Evolutionary conservation across 495 filamentous ascomycete species (phyloP).

Genomic region (Aspergillus steynii): DNA sequence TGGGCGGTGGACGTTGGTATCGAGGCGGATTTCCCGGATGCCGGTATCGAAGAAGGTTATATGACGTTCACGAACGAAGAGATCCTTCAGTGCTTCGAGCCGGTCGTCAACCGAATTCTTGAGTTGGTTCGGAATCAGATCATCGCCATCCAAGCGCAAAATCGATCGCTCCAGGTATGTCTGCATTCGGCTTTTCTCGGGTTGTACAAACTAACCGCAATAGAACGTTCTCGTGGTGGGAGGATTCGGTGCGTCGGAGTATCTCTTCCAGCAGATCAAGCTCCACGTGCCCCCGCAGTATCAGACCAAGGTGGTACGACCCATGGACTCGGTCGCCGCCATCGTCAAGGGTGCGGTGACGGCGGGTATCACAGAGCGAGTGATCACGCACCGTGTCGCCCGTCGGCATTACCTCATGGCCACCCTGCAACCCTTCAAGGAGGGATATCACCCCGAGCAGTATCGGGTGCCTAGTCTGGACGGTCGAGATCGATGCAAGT

Average conservation of each 20-base stretch:
- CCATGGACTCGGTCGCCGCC: constrained; percentile 80
- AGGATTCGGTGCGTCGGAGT: constrained; percentile 79
- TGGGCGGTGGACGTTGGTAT: constrained; percentile 84
- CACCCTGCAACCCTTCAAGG: constrained; percentile 97
- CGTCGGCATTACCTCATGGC: constrained; percentile 99
- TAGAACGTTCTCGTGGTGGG: constrained; percentile 77
- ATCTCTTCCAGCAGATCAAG: constrained; percentile 82
- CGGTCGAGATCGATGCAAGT: constrained; percentile 98
- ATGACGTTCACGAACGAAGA: constrained; percentile 85
- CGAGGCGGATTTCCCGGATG: constrained; percentile 77
- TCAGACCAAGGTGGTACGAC: constrained; percentile 77
- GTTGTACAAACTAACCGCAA: constrained; percentile 21
- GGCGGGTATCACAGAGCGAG: constrained; percentile 92
- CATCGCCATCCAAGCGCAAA: constrained; percentile 78
- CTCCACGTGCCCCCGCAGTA: constrained; percentile 77
- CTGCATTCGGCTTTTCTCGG: neutral
- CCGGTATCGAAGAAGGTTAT: constrained; percentile 76
- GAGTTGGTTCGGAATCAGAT: constrained; percentile 80
- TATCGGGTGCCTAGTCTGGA: constrained; percentile 96
- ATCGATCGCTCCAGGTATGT: constrained; percentile 67
- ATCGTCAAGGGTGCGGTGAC: constrained; percentile 82
- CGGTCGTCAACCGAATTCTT: constrained; percentile 74
- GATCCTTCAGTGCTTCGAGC: constrained; percentile 79
- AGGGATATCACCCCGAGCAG: constrained; percentile 96
- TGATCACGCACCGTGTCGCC: constrained; percentile 96